phyloP scores from a whole-genome alignment of 2,329 filamentous ascomycete genomes.

The Fusarium transvaalense region DNA sequence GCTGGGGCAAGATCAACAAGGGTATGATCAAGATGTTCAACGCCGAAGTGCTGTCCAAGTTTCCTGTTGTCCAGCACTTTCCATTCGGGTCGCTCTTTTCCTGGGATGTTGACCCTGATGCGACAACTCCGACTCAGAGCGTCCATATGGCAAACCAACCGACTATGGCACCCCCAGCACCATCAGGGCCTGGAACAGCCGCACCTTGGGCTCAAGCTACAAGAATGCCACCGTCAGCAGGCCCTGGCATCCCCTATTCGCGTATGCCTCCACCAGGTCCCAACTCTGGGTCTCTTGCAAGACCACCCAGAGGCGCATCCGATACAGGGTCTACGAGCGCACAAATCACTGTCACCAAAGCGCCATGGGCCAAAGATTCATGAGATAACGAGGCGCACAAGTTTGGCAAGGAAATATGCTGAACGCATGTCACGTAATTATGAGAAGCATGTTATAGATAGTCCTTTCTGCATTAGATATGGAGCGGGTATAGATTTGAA shows the following conservation, averaged over 20 bases:
- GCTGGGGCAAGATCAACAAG: conserved; percentile 99
- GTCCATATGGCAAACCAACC: conserved; percentile 71
- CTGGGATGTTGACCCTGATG: conserved; percentile 77
- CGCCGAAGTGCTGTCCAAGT: conserved; percentile 94
- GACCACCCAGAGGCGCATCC: conserved; percentile 36
- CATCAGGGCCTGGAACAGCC: conserved; percentile 53
- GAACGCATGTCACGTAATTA: conserved; percentile 9
- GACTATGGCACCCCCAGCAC: conserved; percentile 40
- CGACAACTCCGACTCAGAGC: conserved; percentile 61
- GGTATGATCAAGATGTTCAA: conserved; percentile 99
- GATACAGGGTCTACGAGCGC: conserved; percentile 52
- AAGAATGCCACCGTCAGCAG: conserved; percentile 54
- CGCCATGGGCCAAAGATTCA: conserved; percentile 60
- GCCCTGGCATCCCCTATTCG: conserved; percentile 57
- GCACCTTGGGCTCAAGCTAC: conserved; percentile 61
- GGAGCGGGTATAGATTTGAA: conserved; percentile 52
- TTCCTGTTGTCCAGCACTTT: conserved; percentile 98
- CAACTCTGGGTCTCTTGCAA: conserved; percentile 45
- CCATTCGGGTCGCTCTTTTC: conserved; percentile 83
- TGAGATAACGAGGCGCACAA: neutral
- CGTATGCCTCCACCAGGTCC: conserved; percentile 52
- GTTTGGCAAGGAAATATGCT: neutral
- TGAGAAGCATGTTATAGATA: conserved; percentile 17
- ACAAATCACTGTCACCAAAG: conserved; percentile 59
- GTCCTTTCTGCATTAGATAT: conserved; percentile 40